Evolutionary conservation across 345 rosid species (phyloP).

Genomic region (Excoecaria cochinchinensis): DNA sequence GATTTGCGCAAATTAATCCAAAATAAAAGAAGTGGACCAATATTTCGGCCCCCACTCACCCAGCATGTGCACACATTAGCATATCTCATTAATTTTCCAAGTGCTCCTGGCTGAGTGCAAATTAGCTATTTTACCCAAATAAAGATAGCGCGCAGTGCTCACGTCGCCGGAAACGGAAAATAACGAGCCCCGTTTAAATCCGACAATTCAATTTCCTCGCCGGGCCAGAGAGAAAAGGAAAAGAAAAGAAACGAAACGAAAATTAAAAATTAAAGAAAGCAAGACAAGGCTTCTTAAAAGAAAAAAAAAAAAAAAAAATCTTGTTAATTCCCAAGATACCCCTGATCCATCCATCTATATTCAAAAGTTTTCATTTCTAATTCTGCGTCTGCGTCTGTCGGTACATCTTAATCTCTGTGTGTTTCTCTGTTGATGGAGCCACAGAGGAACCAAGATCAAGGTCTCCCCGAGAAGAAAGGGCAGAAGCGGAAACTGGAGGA

Average conservation of each 20-base stretch:
- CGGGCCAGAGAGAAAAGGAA: neutral
- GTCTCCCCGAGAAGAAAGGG: slow-evolving; percentile 80
- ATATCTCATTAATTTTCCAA: neutral
- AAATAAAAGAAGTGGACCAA: too few species aligned
- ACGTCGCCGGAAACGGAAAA: neutral
- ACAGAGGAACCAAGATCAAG: slow-evolving; percentile 55
- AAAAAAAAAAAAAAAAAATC: too few species aligned
- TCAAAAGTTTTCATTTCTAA: slow-evolving; percentile 28
- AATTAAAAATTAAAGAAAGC: neutral
- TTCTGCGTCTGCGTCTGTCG: slow-evolving; percentile 25
- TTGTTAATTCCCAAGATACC: slow-evolving; percentile 47
- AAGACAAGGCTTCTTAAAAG: neutral
- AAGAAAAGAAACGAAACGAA: neutral
- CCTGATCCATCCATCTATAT: slow-evolving; percentile 36
- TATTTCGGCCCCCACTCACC: too few species aligned
- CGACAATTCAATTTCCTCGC: slow-evolving; percentile 4
- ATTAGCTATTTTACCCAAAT: neutral
- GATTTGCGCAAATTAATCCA: too few species aligned
- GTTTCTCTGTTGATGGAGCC: slow-evolving; percentile 40
- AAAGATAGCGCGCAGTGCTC: neutral
- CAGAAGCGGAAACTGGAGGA: slow-evolving; percentile 92
- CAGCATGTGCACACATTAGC: too few species aligned
- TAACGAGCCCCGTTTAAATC: neutral
- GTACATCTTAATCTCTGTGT: slow-evolving; percentile 23
- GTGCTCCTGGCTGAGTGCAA: neutral